phyloP scores from a whole-genome alignment of 768 basidiomycete species.

The Boletales sp. region DNA sequence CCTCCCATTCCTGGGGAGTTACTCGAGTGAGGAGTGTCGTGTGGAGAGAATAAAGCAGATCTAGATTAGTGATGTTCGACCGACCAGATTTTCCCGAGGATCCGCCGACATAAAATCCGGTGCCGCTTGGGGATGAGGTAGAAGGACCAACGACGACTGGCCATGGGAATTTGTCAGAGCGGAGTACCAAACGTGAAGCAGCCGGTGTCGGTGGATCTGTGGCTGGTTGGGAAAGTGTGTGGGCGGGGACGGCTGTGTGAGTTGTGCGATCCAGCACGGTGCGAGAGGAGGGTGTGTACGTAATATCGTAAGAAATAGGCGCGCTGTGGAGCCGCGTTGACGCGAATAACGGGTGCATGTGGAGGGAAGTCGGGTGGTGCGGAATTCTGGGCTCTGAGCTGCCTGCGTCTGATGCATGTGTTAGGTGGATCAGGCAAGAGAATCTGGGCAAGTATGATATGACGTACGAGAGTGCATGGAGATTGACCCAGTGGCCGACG shows the following conservation, averaged over 20 bases:
- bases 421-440: constrained; percentile 6
- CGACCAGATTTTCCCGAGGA: constrained; percentile 18
- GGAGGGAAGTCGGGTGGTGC: constrained; percentile 34
- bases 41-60: constrained; percentile 60
- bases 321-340: constrained; percentile 52
- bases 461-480: constrained; percentile 41
- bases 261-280: constrained; percentile 56
- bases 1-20: constrained; percentile 63
- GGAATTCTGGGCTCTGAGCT: constrained; percentile 22
- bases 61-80: constrained; percentile 52
- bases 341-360: constrained; percentile 65
- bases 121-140: constrained; percentile 23
- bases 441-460: constrained; percentile 1
- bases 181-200: constrained; percentile 47
- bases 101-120: constrained; percentile 26
- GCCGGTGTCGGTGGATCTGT: constrained; percentile 54
- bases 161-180: constrained; percentile 61
- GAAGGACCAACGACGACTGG: constrained; percentile 46
- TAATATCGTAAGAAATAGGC: constrained; percentile 60
- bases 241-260: constrained; percentile 49
- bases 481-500: constrained; percentile 30
- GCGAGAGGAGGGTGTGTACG: constrained; percentile 52
- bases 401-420: constrained; percentile 12
- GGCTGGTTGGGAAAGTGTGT: constrained; percentile 58
- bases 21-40: constrained; percentile 52